Conservation (phyloP, 139 green algal species). For the Asterochloris sp. region DNA sequence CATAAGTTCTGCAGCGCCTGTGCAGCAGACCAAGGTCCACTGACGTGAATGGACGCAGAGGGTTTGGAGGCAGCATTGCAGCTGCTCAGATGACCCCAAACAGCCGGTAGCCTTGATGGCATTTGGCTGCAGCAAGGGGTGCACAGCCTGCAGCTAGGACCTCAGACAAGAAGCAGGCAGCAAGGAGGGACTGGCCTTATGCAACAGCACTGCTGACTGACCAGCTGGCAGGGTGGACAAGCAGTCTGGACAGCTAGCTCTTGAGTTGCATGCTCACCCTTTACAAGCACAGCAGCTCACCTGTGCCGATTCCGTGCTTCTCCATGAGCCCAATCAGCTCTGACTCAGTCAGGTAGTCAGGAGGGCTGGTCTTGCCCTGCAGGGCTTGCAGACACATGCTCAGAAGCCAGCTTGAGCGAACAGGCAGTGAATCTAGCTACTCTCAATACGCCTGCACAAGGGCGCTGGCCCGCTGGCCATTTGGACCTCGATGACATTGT, state of each 20-base stretch:
- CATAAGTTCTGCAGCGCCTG: background rate
- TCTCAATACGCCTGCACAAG: background rate
- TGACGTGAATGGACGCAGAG: too few relatives aligned
- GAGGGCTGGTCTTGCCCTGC: constrained; percentile 60
- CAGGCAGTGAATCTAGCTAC: background rate
- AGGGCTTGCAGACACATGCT: background rate
- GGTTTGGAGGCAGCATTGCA: too few relatives aligned
- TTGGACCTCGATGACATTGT: background rate
- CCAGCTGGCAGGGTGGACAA: too few relatives aligned
- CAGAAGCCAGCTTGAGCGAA: background rate
- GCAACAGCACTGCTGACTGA: too few relatives aligned
- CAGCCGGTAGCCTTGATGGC: too few relatives aligned
- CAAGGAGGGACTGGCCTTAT: too few relatives aligned
- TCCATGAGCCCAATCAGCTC: constrained; percentile 89
- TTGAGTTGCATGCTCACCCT: background rate
- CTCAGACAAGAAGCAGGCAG: too few relatives aligned
- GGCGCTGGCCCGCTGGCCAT: background rate
- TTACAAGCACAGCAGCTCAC: too few relatives aligned
- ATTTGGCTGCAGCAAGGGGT: too few relatives aligned
- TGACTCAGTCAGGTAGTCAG: constrained; percentile 77
- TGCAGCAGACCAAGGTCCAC: too few relatives aligned
- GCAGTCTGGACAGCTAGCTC: background rate
- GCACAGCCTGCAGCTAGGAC: too few relatives aligned
- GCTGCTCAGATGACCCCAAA: too few relatives aligned
- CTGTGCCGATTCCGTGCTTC: constrained; percentile 82